These are phyloP conservation scores for Ophiostoma fasciatum DNA, from an alignment of 2,329 filamentous ascomycete species.

Conservation along the genomic window DNA sequence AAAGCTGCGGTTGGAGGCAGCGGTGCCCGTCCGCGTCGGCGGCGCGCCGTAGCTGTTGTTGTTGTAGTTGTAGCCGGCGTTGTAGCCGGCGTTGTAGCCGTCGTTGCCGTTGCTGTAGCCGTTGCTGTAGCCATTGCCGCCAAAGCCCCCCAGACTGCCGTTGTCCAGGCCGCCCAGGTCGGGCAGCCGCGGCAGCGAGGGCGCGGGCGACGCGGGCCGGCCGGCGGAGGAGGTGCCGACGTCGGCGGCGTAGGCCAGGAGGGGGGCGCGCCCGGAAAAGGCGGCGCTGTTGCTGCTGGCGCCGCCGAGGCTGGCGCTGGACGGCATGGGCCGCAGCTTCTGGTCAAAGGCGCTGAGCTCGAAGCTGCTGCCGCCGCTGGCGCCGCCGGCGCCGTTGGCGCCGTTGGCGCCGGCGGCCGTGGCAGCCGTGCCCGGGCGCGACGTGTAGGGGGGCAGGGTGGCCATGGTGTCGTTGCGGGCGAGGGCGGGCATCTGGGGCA, in stretches of 20 bases:
- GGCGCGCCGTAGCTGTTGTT: conserved; percentile 11
- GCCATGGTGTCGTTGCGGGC: conserved; percentile 44
- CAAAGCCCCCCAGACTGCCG: too few relatives aligned
- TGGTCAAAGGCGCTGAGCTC: conserved; percentile 39
- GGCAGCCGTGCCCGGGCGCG: conserved; percentile 39
- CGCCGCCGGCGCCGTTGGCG: not conserved
- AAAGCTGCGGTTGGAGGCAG: conserved; percentile 15
- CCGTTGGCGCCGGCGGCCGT: too few relatives aligned
- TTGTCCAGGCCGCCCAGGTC: conserved; percentile 1
- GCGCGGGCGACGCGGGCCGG: conserved; percentile 16
- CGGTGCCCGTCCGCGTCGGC: conserved; percentile 13
- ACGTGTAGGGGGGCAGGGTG: conserved; percentile 48
- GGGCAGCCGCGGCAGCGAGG: conserved; percentile 10
- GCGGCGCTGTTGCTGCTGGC: conserved; percentile 11
- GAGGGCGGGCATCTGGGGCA: conserved; percentile 39
- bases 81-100: too few relatives aligned
- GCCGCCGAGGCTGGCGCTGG: conserved; percentile 17
- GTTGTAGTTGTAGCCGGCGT: too few relatives aligned
- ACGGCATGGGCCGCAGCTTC: conserved; percentile 30
- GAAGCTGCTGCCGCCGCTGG: conserved; percentile 19
- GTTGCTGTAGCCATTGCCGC: too few relatives aligned
- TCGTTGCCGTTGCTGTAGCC: too few relatives aligned
- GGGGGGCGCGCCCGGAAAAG: conserved; percentile 17
- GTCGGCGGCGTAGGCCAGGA: conserved; percentile 18
- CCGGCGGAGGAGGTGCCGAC: too few relatives aligned